These are phyloP conservation scores for Ophiostoma triangulosporum DNA, from an alignment of 2,329 filamentous ascomycete species.

Conservation along the genomic window DNA sequence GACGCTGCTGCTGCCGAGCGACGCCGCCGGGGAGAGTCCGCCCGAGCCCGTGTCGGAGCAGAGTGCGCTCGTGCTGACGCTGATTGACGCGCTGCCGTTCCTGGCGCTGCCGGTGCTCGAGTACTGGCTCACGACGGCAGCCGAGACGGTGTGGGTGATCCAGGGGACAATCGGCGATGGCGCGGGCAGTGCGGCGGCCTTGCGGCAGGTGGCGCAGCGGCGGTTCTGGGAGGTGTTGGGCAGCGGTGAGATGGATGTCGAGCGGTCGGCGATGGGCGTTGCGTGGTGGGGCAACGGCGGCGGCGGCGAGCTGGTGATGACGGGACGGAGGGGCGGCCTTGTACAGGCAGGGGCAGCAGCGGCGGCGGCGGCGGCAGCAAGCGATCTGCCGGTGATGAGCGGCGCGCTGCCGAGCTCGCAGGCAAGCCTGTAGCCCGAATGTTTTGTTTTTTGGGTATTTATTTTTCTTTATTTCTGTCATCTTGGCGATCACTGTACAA, in stretches of 20 bases:
- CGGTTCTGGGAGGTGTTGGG: slow-evolving; percentile 70
- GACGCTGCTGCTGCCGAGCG: not conserved
- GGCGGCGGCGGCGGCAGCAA: slow-evolving; percentile 27
- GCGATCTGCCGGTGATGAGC: slow-evolving; percentile 4
- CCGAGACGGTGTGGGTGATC: slow-evolving; percentile 52
- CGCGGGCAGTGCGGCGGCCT: slow-evolving; percentile 19
- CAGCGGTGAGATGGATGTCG: slow-evolving; percentile 77
- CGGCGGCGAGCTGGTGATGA: slow-evolving; percentile 36
- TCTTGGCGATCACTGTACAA: not conserved
- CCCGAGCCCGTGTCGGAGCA: slow-evolving; percentile 52
- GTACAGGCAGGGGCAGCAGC: not conserved
- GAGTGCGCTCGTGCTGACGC: slow-evolving; percentile 58
- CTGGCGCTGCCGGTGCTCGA: slow-evolving; percentile 56
- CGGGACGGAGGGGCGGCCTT: not conserved
- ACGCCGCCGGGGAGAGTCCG: slow-evolving; percentile 17
- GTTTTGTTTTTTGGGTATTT: not conserved
- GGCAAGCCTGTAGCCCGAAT: not conserved
- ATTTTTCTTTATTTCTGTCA: not conserved
- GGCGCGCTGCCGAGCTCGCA: slow-evolving; percentile 21
- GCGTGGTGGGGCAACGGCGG: slow-evolving; percentile 67
- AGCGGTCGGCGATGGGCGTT: slow-evolving; percentile 64
- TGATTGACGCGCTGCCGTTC: slow-evolving; percentile 67
- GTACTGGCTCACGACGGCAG: slow-evolving; percentile 67
- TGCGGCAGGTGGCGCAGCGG: slow-evolving; percentile 52
- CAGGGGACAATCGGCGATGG: slow-evolving; percentile 26